These are phyloP conservation scores for Gryganskiella cystojenkinii DNA, from an alignment of 192 early-diverging fungal genomes.

Conservation along the genomic window DNA sequence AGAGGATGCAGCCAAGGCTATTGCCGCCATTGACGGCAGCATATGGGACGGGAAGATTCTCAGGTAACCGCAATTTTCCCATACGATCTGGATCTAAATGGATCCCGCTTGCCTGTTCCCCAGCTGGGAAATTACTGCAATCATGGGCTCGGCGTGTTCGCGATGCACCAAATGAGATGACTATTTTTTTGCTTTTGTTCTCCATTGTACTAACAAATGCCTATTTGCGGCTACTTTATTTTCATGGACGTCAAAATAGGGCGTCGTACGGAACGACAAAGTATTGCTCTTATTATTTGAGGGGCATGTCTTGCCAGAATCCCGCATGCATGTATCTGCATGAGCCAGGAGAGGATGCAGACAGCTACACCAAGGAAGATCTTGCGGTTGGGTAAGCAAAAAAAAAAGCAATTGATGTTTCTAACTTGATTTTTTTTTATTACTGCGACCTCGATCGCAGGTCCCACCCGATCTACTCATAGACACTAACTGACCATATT, in stretches of 20 bases:
- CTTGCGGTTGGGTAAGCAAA: constrained; percentile 77
- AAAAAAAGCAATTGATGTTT: no score
- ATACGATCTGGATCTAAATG: no score
- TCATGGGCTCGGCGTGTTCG: no score
- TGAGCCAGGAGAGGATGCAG: constrained; percentile 92
- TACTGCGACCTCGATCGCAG: background rate
- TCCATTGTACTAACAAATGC: no score
- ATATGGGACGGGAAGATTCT: constrained; percentile 86
- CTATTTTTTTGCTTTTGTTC: no score
- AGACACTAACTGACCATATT: no score
- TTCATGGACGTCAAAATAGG: no score
- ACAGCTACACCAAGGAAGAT: constrained; percentile 93
- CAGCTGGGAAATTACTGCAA: no score
- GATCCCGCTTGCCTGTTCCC: no score
- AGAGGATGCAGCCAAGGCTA: constrained; percentile 92
- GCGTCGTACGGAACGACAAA: constrained; percentile 98
- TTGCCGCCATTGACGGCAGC: constrained; percentile 95
- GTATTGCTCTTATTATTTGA: constrained; percentile 97
- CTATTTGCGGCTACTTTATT: no score
- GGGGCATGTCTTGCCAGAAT: constrained; percentile 92
- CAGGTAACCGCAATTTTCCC: no score
- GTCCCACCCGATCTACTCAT: background rate
- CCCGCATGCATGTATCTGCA: constrained; percentile 96
- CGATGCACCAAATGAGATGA: no score
- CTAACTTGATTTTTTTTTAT: constrained; percentile 1